Evolutionary conservation across 768 basidiomycete genomes (phyloP).

Genomic region (Agaricus subrufescens): DNA sequence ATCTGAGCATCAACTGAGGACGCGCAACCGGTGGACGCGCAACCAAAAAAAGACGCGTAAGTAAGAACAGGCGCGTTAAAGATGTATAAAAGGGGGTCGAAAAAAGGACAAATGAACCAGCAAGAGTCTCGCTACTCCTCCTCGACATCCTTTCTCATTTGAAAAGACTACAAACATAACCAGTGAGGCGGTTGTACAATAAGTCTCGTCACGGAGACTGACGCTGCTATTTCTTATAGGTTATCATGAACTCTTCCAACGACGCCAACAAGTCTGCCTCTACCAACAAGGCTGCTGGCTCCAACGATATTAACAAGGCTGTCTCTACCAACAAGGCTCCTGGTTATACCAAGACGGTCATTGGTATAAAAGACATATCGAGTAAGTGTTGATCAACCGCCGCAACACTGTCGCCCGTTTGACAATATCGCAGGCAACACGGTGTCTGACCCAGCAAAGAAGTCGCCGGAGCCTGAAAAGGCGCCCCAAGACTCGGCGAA

Average conservation of each 20-base stretch:
- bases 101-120: too few relatives aligned
- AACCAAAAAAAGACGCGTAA: too few relatives aligned
- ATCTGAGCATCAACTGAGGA: too few relatives aligned
- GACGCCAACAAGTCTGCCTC: constrained; percentile 2
- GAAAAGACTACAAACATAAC: background rate
- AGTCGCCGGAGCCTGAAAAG: background rate
- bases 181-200: background rate
- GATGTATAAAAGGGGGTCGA: too few relatives aligned
- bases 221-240: background rate
- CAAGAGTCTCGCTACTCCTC: too few relatives aligned
- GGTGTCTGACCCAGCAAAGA: background rate
- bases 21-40: too few relatives aligned
- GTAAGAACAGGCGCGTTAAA: too few relatives aligned
- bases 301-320: too few relatives aligned
- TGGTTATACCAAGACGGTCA: constrained; percentile 5
- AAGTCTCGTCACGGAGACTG: background rate
- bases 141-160: too few relatives aligned
- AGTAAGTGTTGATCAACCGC: background rate
- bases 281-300: constrained; percentile 1
- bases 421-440: background rate
- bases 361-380: constrained; percentile 6
- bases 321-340: constrained; percentile 2
- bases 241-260: background rate
- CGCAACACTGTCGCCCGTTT: background rate
- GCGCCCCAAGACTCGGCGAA: background rate